Evolutionary conservation across 2,329 filamentous ascomycete genomes (phyloP), one percentile per base, ranked within the genome.

Genomic region (Aspergillus costaricaensis): DNA sequence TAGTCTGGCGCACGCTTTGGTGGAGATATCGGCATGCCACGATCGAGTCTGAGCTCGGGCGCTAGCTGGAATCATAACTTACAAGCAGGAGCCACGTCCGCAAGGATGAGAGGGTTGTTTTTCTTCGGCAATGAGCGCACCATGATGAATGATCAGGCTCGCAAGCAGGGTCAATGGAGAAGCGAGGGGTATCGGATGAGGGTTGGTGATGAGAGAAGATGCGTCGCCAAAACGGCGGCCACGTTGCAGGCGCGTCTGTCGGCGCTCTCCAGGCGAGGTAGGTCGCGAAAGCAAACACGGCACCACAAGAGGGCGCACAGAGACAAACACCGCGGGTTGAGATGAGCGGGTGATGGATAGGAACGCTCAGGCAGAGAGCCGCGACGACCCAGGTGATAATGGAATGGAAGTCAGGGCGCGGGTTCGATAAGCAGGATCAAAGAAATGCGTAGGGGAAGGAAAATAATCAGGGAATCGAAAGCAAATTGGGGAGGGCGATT

Each of bases 51-150:
- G 44, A 30, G 53, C 48, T 57, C 64, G 62, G 65, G 68, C 62
- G 55, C 62, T 57, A 48, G 64, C 59, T 60, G 51, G 52, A 59
- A 49, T 55, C 38, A 39, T 55, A 57, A 76, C 80, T 76, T 78
- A 82, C 81, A 79, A 44, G 73, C 61, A 61, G 80, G 80, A 59
- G 79, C 75, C 49, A 67, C 68, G 55, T 80, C 77, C 15, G 75
- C 67, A 43, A 75, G 70, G 66, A 83, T 74, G 44, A 79, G 74
- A 56, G 80, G 81, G 68, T 83, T 83, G 56, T 73, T 72, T 64
- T 72, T 77, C 62, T 77, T 76, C 5, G 81, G 81, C 52, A 83
- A 72, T 59, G 74, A 68, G 69, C 81, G 79, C 76, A 74, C 75
- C 70, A 73, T 79, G 68, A 54, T 70, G 67, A 60, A 66, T 59